Evolutionary conservation across 306 rosid species (phyloP).

Genomic region (Cercis canadensis): DNA sequence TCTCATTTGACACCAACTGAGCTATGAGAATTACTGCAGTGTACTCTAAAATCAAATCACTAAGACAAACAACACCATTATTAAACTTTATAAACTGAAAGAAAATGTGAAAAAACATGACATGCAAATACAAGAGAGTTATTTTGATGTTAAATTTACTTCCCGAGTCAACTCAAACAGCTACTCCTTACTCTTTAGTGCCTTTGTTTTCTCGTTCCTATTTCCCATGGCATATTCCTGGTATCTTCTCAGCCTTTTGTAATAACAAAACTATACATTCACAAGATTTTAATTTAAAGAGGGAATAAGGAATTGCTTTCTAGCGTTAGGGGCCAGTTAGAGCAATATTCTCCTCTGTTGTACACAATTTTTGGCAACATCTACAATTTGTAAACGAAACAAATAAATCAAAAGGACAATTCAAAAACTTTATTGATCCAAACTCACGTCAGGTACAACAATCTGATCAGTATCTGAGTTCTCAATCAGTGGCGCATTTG

Average conservation of each 20-base stretch:
- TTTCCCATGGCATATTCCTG: neutral
- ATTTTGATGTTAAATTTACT: neutral
- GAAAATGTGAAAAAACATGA: neutral
- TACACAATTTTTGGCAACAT: neutral
- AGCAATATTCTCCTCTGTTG: neutral
- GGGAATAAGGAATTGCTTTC: neutral
- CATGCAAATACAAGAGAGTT: neutral
- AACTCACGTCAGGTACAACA: slow-evolving; percentile 93
- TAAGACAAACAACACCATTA: slow-evolving; percentile 1
- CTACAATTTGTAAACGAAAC: neutral
- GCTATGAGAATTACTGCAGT: neutral
- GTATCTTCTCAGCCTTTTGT: slow-evolving; percentile 3
- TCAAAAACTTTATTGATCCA: neutral
- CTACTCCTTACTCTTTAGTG: too few species aligned
- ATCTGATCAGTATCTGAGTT: slow-evolving; percentile 67
- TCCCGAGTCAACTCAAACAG: too few species aligned
- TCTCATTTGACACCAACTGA: slow-evolving; percentile 6
- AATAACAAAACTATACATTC: neutral
- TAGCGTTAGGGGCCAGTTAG: neutral
- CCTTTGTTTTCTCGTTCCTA: too few species aligned
- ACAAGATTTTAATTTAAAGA: neutral
- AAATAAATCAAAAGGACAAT: neutral
- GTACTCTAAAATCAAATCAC: slow-evolving; percentile 15
- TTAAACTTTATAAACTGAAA: neutral
- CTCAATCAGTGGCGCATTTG: slow-evolving; percentile 79